phyloP scores from a whole-genome alignment of 208 protist genomes.

The Leishmania braziliensis region DNA sequence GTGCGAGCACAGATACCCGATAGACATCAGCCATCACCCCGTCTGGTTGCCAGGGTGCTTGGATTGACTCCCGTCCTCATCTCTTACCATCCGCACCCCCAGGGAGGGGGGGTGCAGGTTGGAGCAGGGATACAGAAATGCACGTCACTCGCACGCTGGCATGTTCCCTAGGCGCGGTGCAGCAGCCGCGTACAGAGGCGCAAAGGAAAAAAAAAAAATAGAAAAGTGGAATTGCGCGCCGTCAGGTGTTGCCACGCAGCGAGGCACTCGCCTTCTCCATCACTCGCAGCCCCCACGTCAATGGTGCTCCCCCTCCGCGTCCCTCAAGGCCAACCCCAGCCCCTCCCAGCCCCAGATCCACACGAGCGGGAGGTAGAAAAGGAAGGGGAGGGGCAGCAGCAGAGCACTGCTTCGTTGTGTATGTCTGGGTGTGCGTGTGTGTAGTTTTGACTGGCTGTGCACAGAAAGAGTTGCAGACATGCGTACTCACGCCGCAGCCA shows the following conservation, averaged over 20 bases:
- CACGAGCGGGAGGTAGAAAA: no score
- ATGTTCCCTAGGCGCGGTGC: not conserved
- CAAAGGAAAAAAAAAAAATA: not conserved
- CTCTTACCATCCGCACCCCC: not conserved
- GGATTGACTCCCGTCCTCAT: not conserved
- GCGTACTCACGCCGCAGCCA: not conserved
- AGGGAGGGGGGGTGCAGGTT: not conserved
- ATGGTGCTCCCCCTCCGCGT: no score
- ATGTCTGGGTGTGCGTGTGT: not conserved
- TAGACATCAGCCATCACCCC: no score
- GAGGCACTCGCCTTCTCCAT: not conserved
- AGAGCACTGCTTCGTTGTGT: not conserved
- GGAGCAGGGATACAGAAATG: not conserved
- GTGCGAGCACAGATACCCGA: not conserved
- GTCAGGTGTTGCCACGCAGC: not conserved
- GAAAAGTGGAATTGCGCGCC: not conserved
- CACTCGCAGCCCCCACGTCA: not conserved
- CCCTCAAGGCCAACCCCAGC: not conserved
- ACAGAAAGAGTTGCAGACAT: not conserved
- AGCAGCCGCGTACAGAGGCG: not conserved
- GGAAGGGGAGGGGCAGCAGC: no score
- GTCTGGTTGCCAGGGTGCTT: not conserved
- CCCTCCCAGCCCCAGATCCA: not conserved
- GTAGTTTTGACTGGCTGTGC: no score
- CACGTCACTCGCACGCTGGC: not conserved